Conservation (phyloP, 225 moss, liverwort and hornwort genomes). For the Marchantia paleacea region DNA sequence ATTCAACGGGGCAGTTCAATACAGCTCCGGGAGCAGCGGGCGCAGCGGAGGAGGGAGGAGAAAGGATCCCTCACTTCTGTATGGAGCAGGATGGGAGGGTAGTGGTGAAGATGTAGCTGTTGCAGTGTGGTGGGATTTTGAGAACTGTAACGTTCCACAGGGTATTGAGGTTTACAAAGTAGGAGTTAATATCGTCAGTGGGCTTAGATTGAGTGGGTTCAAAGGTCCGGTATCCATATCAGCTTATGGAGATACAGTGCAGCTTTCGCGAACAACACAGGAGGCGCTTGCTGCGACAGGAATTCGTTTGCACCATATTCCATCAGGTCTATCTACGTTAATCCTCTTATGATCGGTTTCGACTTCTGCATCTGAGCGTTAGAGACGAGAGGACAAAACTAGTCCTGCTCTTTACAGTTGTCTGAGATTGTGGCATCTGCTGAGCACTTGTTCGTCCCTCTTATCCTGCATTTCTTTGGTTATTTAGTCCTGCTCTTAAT, state of each 20-base stretch:
- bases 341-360: not conserved
- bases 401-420: not conserved
- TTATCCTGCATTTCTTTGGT: not conserved
- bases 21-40: slow-evolving; percentile 29
- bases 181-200: slow-evolving; percentile 41
- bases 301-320: slow-evolving; percentile 48
- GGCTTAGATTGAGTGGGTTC: slow-evolving; percentile 44
- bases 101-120: slow-evolving; percentile 35
- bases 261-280: slow-evolving; percentile 45
- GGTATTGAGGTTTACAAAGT: slow-evolving; percentile 47
- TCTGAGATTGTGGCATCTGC: not conserved
- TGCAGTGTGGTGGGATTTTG: slow-evolving; percentile 57
- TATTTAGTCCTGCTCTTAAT: not conserved
- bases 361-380: not conserved
- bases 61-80: slow-evolving; percentile 26
- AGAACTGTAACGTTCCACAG: slow-evolving; percentile 50
- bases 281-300: slow-evolving; percentile 50
- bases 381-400: not conserved
- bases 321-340: slow-evolving; percentile 34
- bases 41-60: slow-evolving; percentile 20
- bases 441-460: not conserved
- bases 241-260: slow-evolving; percentile 53
- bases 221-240: slow-evolving; percentile 50
- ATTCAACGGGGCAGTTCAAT: slow-evolving; percentile 10
- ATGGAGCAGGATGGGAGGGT: slow-evolving; percentile 41